Evolutionary conservation across 2,329 filamentous ascomycete genomes (phyloP), one percentile per base, ranked within the genome.

Genomic region (Beauveria rudraprayagi): DNA sequence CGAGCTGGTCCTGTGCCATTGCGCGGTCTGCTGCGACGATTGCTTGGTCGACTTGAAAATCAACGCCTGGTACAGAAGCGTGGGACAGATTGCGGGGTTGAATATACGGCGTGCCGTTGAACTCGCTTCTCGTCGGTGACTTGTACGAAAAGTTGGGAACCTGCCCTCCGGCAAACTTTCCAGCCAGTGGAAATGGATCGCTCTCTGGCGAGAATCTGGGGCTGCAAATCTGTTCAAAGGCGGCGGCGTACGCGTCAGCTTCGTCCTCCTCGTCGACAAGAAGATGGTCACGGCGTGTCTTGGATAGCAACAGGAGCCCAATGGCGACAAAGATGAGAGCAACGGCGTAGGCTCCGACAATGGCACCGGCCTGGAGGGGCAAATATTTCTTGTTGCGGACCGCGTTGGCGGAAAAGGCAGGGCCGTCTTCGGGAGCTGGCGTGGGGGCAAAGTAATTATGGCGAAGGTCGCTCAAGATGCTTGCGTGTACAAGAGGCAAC

Each of bases 301-400:
- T 84, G 57, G 81, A 76, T 8, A 91, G 78, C 24, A 83, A 72
- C 47, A 91, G 77, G 8, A 92, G 77, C 52, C 84, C 76, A 40
- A 84, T 78, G 67, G 90, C 87, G 68, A 94, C 84, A 68, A 94
- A 74, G 68, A 91, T 80, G 70, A 95, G 81, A 41, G 86, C 90
- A 63, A 91, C 73, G 62, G 92, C 81, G 83, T 97, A 97, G 62
- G 90, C 87, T 63, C 87, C 91, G 62, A 93, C 82, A 63, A 97
- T 89, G 66, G 87, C 91, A 65, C 89, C 88, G 67, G 97, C 87
- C 73, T 97, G 88, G 62, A 85, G 87, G 19, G 92, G 91, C 24
- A 97, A 83, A 61, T 88, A 84, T 19, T 80, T 75, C 65, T 77
- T 77, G 71, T 92, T 80, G 67, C 85, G 78, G 54, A 84, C 72